These are phyloP conservation scores for Botryotinia narcissicola DNA, from an alignment of 2,329 filamentous ascomycete species.

Conservation along the genomic window DNA sequence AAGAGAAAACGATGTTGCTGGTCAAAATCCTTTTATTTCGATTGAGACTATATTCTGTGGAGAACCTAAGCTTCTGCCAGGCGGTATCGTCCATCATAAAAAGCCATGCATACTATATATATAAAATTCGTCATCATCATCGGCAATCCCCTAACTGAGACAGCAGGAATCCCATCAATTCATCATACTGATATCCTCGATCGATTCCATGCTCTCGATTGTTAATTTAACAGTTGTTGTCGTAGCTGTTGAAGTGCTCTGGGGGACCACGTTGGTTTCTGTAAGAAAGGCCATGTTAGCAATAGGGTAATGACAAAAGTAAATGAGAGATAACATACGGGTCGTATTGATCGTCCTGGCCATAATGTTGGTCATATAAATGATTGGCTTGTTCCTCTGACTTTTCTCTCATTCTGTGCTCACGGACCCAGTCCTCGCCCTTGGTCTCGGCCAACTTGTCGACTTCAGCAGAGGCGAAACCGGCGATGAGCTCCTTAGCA, in stretches of 20 bases:
- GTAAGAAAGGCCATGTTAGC: background rate
- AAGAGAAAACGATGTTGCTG: background rate
- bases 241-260: constrained; percentile 31
- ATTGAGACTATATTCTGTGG: constrained; percentile 2
- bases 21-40: constrained; percentile 14
- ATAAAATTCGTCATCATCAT: constrained; percentile 10
- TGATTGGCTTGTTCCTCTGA: constrained; percentile 58
- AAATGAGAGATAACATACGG: constrained; percentile 45
- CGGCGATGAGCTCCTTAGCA: constrained; percentile 74
- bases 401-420: constrained; percentile 49
- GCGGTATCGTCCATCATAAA: constrained; percentile 2
- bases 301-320: background rate
- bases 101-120: background rate
- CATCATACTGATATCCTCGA: background rate
- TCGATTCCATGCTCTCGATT: background rate
- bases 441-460: constrained; percentile 73
- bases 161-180: background rate
- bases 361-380: constrained; percentile 64
- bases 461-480: constrained; percentile 70
- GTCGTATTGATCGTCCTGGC: constrained; percentile 53
- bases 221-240: constrained; percentile 17
- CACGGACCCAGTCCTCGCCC: constrained; percentile 54
- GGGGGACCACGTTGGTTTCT: constrained; percentile 38
- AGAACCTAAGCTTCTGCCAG: constrained; percentile 1
- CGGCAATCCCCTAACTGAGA: background rate